Percentiles rank a stretch among this genome's conserved stretches.
Evolutionary conservation across 1,284 basidiomycete species (phyloP).

Genomic region (Austropuccinia psidii): DNA sequence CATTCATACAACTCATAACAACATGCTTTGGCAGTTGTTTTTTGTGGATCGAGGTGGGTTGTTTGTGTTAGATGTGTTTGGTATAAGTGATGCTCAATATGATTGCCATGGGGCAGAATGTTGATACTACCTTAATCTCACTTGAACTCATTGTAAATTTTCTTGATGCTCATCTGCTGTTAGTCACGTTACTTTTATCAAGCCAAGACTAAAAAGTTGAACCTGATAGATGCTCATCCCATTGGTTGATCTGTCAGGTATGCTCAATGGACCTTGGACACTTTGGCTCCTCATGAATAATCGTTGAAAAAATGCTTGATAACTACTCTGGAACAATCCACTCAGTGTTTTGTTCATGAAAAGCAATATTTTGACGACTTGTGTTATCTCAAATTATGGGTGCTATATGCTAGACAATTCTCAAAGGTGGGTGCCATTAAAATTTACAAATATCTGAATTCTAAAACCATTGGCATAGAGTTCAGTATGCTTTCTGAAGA

Average conservation of each 20-base stretch:
- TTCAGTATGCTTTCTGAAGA: constrained; percentile 78
- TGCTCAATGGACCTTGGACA: constrained; percentile 48
- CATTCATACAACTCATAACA: too few species aligned
- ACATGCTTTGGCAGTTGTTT: too few species aligned
- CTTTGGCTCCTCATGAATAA: constrained; percentile 44
- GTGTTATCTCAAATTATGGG: constrained; percentile 82
- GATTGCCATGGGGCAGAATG: too few species aligned
- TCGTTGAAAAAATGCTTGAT: constrained; percentile 52
- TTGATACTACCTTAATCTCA: too few species aligned
- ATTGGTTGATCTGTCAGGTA: constrained; percentile 44
- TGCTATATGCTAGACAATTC: constrained; percentile 62
- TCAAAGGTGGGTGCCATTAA: constrained; percentile 53
- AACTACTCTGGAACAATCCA: constrained; percentile 66
- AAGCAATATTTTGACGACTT: constrained; percentile 72
- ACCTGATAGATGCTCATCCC: constrained; percentile 19
- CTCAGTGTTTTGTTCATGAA: constrained; percentile 69
- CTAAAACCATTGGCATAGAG: constrained; percentile 67
- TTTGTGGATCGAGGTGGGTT: too few species aligned
- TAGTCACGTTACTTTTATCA: neutral
- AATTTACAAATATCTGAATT: constrained; percentile 66
- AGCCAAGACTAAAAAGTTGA: neutral
- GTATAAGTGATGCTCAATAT: too few species aligned
- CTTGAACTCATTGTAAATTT: constrained; percentile 30
- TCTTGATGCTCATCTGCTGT: constrained; percentile 32
- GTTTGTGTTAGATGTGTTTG: too few species aligned